These are phyloP conservation scores for Massarina eburnea DNA, from an alignment of 2,329 filamentous ascomycete species.

Conservation along the genomic window DNA sequence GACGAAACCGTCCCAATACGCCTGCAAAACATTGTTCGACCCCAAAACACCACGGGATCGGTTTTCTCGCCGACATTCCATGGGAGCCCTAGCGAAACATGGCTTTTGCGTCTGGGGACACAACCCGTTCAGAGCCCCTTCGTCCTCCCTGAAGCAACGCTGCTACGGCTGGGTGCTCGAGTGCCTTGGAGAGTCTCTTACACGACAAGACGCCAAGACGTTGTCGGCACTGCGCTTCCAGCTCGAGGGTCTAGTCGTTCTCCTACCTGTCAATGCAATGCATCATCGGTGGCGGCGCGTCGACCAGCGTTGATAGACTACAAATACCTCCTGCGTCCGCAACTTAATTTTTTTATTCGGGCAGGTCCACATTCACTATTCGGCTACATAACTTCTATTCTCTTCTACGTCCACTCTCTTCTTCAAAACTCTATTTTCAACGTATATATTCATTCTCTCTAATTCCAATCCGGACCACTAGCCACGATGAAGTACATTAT, in stretches of 20 bases:
- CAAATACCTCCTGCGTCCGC: slow-evolving; percentile 22
- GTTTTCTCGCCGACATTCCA: slow-evolving; percentile 10
- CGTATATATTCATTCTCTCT: slow-evolving; percentile 13
- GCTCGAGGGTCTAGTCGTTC: slow-evolving; percentile 10
- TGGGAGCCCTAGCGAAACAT: slow-evolving; percentile 15
- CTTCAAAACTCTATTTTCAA: slow-evolving; percentile 4
- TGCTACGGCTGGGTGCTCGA: slow-evolving; percentile 15
- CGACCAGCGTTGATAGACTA: slow-evolving; percentile 11
- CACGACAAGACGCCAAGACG: slow-evolving; percentile 22
- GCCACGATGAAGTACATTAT: slow-evolving; percentile 41
- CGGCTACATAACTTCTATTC: slow-evolving; percentile 27
- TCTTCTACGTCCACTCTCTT: slow-evolving; percentile 19
- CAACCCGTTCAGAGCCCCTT: slow-evolving; percentile 4
- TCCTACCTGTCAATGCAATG: slow-evolving; percentile 9
- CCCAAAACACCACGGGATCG: slow-evolving; percentile 23
- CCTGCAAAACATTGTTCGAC: slow-evolving; percentile 32
- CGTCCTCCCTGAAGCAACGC: slow-evolving; percentile 15
- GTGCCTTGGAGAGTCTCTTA: slow-evolving; percentile 17
- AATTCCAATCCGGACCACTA: slow-evolving; percentile 19
- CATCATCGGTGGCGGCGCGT: slow-evolving; percentile 4
- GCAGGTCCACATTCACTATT: slow-evolving; percentile 33
- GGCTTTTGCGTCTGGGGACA: slow-evolving; percentile 10
- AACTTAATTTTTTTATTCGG: slow-evolving; percentile 19
- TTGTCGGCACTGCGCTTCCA: slow-evolving; percentile 8
- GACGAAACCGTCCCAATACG: slow-evolving; percentile 37